Evolutionary conservation across 352 stramenopile species (phyloP).

Genomic region (Pythium diclinum): DNA sequence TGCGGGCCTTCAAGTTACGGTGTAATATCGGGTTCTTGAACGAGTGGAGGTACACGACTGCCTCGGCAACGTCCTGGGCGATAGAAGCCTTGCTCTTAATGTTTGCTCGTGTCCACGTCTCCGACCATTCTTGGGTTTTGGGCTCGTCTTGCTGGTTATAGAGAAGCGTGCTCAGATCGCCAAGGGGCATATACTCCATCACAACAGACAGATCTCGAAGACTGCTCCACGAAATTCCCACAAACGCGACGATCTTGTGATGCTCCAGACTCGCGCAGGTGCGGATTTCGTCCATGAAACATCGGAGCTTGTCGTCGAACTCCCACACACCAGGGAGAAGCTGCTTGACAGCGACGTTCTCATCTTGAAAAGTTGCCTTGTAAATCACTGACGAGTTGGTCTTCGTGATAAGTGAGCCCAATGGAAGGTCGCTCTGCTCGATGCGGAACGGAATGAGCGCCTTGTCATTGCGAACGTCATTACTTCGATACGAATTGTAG

Average conservation of each 20-base stretch:
- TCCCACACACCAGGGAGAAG: slow-evolving; percentile 13
- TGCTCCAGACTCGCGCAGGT: slow-evolving; percentile 29
- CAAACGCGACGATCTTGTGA: slow-evolving; percentile 30
- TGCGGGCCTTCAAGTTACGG: slow-evolving; percentile 18
- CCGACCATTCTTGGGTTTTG: not conserved
- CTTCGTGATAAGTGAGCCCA: not conserved
- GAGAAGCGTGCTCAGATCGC: slow-evolving; percentile 22
- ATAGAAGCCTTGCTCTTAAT: slow-evolving; percentile 9
- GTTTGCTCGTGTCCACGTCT: not conserved
- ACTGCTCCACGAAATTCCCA: slow-evolving; percentile 30
- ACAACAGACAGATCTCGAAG: slow-evolving; percentile 26
- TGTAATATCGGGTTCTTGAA: slow-evolving; percentile 19
- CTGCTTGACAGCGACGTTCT: slow-evolving; percentile 10
- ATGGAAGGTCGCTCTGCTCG: not conserved
- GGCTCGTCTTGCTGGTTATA: not conserved
- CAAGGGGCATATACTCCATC: slow-evolving; percentile 25
- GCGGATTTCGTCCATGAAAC: slow-evolving; percentile 34
- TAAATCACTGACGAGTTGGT: slow-evolving; percentile 7
- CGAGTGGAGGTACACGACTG: slow-evolving; percentile 24
- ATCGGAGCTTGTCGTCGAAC: slow-evolving; percentile 13
- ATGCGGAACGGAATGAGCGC: slow-evolving; percentile 2
- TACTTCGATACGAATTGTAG: slow-evolving; percentile 2
- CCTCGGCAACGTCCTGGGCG: slow-evolving; percentile 16
- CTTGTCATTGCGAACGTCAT: slow-evolving; percentile 1
- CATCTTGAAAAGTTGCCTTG: slow-evolving; percentile 1